Evolutionary conservation across 768 basidiomycete genomes (phyloP).

Genomic region (Boletus reticulatus): DNA sequence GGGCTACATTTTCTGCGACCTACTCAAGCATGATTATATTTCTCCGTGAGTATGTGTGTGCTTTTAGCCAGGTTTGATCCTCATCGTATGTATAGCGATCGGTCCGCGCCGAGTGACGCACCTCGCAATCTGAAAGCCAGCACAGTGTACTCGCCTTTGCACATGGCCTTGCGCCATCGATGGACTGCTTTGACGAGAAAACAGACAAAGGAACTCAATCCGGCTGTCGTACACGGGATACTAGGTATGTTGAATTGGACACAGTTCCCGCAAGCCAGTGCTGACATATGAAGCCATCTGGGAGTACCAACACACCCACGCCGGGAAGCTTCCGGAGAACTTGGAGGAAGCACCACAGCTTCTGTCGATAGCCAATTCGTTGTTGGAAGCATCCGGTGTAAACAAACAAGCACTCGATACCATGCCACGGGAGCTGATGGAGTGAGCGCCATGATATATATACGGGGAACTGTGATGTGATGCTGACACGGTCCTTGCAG

Average conservation of each 20-base stretch:
- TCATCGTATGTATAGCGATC: constrained; percentile 46
- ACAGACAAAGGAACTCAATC: constrained; percentile 83
- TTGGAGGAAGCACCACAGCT: constrained; percentile 52
- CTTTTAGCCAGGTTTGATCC: constrained; percentile 4
- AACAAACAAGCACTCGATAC: constrained; percentile 62
- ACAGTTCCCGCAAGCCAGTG: neutral
- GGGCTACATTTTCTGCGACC: constrained; percentile 94
- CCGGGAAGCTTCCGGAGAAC: constrained; percentile 55
- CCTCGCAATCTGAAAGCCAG: constrained; percentile 59
- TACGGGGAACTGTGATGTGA: neutral
- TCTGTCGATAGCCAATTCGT: constrained; percentile 56
- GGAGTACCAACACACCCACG: constrained; percentile 70
- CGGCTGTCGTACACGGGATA: constrained; percentile 65
- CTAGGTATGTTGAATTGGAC: constrained; percentile 49
- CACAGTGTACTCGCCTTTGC: constrained; percentile 63
- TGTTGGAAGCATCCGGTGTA: constrained; percentile 62
- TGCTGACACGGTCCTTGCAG: constrained; percentile 41
- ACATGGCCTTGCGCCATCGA: constrained; percentile 59
- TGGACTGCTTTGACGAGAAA: constrained; percentile 71
- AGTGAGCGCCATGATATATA: constrained; percentile 40
- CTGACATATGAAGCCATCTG: constrained; percentile 62
- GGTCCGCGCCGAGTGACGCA: constrained; percentile 55
- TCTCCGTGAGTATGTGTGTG: constrained; percentile 58
- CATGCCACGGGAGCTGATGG: constrained; percentile 57
- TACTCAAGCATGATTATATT: constrained; percentile 84